Evolutionary conservation across 2,329 filamentous ascomycete species (phyloP).

Genomic region (Ophiocordyceps camponoti-leonardi): DNA sequence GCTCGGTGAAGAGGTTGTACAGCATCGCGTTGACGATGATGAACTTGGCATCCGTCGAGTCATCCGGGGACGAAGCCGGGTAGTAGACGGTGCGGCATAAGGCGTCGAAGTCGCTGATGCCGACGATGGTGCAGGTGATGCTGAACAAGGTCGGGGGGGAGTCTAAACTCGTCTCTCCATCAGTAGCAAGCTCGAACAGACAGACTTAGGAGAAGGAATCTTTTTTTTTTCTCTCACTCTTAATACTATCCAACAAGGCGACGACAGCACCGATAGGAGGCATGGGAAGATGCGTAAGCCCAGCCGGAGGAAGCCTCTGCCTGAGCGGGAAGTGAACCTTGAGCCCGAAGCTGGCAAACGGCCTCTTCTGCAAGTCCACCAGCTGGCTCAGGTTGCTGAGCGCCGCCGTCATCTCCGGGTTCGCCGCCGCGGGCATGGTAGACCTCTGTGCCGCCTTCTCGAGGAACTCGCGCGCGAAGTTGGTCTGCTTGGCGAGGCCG

Average conservation of each 20-base stretch:
- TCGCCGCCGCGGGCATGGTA: background rate
- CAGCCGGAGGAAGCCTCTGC: background rate
- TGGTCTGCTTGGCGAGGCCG: background rate
- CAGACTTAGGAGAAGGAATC: too few species aligned
- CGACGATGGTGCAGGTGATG: background rate
- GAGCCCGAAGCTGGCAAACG: background rate
- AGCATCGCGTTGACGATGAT: background rate
- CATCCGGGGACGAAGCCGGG: background rate
- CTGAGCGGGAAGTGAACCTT: background rate
- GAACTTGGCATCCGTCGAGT: background rate
- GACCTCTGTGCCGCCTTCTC: background rate
- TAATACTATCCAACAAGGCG: background rate
- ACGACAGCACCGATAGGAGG: background rate
- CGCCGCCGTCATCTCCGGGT: background rate
- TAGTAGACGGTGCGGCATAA: background rate
- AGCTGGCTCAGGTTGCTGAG: background rate
- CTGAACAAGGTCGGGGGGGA: background rate
- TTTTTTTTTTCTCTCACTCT: too few species aligned
- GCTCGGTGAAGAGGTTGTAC: background rate
- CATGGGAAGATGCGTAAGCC: background rate
- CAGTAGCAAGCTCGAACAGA: too few species aligned
- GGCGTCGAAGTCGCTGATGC: background rate
- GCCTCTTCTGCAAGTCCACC: background rate
- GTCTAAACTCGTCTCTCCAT: too few species aligned
- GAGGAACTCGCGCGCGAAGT: background rate